Evolutionary conservation across 2,329 filamentous ascomycete species (phyloP).

Genomic region (Sordariomycetes sp.): DNA sequence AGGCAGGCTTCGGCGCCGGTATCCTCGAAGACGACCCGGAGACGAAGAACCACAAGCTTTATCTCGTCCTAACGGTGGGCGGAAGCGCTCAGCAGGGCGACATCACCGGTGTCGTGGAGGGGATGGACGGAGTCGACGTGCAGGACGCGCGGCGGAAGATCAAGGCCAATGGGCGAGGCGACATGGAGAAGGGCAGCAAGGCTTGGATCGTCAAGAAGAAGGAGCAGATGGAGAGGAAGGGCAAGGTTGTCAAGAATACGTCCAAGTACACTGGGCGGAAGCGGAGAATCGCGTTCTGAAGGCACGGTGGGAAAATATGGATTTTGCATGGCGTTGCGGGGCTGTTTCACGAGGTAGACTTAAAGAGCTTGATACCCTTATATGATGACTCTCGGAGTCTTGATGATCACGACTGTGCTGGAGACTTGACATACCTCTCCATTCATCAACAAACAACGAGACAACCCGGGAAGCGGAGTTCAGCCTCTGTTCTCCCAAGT

Average conservation of each 20-base stretch:
- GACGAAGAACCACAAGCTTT: constrained; percentile 95
- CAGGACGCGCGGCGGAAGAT: constrained; percentile 55
- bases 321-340: constrained; percentile 8
- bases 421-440: too few species aligned
- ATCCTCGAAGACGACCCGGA: constrained; percentile 91
- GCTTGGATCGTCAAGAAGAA: constrained; percentile 80
- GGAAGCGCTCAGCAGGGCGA: constrained; percentile 54
- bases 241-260: constrained; percentile 83
- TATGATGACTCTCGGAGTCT: too few species aligned
- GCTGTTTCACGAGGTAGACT: too few species aligned
- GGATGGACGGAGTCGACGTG: constrained; percentile 82
- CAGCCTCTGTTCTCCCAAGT: too few species aligned
- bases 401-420: too few species aligned
- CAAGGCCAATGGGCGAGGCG: constrained; percentile 32
- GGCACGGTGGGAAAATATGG: constrained; percentile 9
- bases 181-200: constrained; percentile 72
- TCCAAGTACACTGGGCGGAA: constrained; percentile 94
- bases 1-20: constrained; percentile 90
- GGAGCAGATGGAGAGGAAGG: constrained; percentile 88
- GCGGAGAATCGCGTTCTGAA: constrained; percentile 66
- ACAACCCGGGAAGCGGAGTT: too few species aligned
- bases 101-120: constrained; percentile 82
- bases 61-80: constrained; percentile 87
- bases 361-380: too few species aligned
- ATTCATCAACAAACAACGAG: too few species aligned